Base-by-base conservation (phyloP, 2,329 filamentous ascomycete genomes). In the Colletotrichum sansevieriae region DNA sequence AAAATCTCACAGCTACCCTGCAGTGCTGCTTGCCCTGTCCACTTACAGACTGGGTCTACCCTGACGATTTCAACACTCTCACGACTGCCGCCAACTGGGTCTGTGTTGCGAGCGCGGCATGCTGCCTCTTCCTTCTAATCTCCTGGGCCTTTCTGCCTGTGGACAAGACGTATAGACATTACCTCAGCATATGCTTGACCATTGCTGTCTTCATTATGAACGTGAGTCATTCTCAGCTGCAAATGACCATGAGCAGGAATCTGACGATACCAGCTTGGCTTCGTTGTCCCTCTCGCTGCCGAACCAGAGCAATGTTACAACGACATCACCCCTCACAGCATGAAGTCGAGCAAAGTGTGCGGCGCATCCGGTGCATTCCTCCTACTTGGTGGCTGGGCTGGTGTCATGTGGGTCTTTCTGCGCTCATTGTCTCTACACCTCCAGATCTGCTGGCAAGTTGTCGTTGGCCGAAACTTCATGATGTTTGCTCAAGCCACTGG, bases 401-500 rank as follows among this genome's bases (percentile, higher is more conserved):
- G 91, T 52, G 89, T 94, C 37, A 90, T 97, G 79, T 99, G 96
- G 95, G 89, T 95, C 71, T 97, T 98, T 77, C 86, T 98, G 69
- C 90, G 96, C 71, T 92, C 95, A 0, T 82, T 98, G 39, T 97
- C 94, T 4, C 91, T 99, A 74, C 96, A 99, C 79, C 89, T 99
- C 29, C 96, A 98, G 79, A 98, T 99, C 72, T 98, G 95, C 83
- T 99, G 96, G 96, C 94, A 98, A 78, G 87, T 97, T 39, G 90
- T 95, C 8, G 92, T 97, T 4, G 96, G 96, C 44, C 88, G 90
- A 51, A 92, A 87, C 74, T 98, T 98, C 80, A 98, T 98, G 89
- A 94, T 93, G 84, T 87, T 88, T 72, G 90, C 95, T 3, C 90
- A 97, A 75, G 85, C 87, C 15, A 82, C 90, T 9, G 96, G 96